Conservation (phyloP, 495 filamentous ascomycete genomes). For the Thermochaetoides thermophila region DNA sequence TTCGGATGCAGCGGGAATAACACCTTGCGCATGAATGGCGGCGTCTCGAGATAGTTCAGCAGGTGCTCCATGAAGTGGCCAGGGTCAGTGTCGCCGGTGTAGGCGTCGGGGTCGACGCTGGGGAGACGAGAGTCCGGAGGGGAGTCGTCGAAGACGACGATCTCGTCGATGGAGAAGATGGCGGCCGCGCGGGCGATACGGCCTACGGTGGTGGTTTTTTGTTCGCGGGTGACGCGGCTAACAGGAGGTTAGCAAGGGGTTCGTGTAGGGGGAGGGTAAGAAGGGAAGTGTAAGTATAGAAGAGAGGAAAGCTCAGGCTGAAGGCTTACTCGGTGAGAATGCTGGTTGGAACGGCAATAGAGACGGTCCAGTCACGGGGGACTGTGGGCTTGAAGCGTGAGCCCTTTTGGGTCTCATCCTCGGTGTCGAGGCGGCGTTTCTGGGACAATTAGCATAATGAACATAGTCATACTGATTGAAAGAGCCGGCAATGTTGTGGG, state of each 20-base stretch:
- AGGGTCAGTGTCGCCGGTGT: conserved; percentile 51
- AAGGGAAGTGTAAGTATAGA: too few relatives aligned
- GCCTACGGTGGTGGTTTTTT: conserved; percentile 48
- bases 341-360: conserved; percentile 33
- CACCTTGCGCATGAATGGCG: conserved; percentile 52
- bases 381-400: conserved; percentile 21
- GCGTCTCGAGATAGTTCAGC: conserved; percentile 59
- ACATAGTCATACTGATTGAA: too few relatives aligned
- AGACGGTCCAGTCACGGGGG: conserved; percentile 32
- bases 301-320: too few relatives aligned
- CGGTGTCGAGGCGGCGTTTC: conserved; percentile 28
- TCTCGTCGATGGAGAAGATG: conserved; percentile 66
- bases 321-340: conserved; percentile 31
- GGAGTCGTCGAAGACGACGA: conserved; percentile 57
- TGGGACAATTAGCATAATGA: too few relatives aligned
- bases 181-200: conserved; percentile 57
- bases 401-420: conserved; percentile 14
- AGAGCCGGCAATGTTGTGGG: too few relatives aligned
- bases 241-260: conserved; percentile 1
- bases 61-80: conserved; percentile 58
- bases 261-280: neutral
- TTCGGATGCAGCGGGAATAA: conserved; percentile 62
- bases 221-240: conserved; percentile 41
- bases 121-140: conserved; percentile 21
- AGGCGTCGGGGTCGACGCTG: conserved; percentile 31